Conservation (phyloP, 306 rosid species). For the Potentilla sterilis region DNA sequence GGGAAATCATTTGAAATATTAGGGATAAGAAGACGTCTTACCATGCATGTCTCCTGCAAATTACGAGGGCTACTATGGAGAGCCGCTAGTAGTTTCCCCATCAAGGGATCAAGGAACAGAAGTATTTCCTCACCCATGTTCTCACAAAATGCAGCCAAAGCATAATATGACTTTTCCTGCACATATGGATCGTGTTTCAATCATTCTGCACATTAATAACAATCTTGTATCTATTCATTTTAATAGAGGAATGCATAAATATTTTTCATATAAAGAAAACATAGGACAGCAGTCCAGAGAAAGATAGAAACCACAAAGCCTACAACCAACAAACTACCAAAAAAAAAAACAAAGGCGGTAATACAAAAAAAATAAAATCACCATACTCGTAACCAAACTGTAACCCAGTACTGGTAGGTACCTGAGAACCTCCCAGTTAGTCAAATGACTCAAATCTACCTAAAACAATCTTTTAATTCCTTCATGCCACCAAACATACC, state of each 20-base stretch:
- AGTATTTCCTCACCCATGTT: conserved; percentile 98
- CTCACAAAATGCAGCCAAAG: conserved; percentile 98
- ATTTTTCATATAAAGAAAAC: neutral
- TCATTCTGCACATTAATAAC: conserved; percentile 20
- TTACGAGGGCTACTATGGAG: conserved; percentile 79
- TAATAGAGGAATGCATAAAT: neutral
- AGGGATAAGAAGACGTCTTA: conserved; percentile 36
- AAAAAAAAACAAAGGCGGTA: neutral
- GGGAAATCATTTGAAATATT: conserved; percentile 14
- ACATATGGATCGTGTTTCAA: conserved; percentile 20
- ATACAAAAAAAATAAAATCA: neutral
- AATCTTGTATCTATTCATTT: neutral
- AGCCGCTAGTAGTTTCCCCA: conserved; percentile 77
- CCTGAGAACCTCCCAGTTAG: neutral
- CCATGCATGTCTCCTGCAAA: conserved; percentile 99
- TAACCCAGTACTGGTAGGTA: neutral
- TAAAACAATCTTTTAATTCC: conserved; percentile 14
- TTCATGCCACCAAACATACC: conserved; percentile 48
- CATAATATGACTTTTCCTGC: conserved; percentile 98
- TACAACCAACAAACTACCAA: neutral
- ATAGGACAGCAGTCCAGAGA: neutral
- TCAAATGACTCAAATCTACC: neutral
- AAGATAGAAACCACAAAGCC: neutral
- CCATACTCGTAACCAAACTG: neutral
- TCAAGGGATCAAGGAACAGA: conserved; percentile 91